Percentiles rank a stretch among this genome's conserved stretches.
These are phyloP conservation scores for Pleurotus ostreatus DNA, from an alignment of 768 basidiomycete species.

Conservation along the genomic window DNA sequence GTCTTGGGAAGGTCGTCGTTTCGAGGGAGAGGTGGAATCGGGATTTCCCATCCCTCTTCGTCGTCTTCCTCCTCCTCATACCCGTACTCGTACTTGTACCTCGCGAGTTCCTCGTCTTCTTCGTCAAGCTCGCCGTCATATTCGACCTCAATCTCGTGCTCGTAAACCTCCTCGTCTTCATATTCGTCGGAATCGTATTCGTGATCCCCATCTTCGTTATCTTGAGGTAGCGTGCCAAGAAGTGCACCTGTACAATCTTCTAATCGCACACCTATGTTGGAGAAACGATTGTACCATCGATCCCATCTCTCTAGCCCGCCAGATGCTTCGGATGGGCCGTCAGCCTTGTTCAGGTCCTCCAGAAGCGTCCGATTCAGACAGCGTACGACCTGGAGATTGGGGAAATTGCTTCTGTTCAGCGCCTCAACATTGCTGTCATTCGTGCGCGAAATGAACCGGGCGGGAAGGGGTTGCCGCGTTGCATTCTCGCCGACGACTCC, in stretches of 20 bases:
- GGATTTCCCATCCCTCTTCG: constrained; percentile 22
- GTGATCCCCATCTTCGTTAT: constrained; percentile 22
- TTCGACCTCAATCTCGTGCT: constrained; percentile 26
- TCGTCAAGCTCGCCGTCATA: constrained; percentile 21
- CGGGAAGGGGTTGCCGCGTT: constrained; percentile 36
- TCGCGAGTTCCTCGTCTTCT: constrained; percentile 25
- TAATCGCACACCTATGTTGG: constrained; percentile 46
- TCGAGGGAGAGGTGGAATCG: constrained; percentile 24
- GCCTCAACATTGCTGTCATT: constrained; percentile 68
- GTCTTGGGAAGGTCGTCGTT: constrained; percentile 23
- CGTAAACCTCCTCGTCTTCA: constrained; percentile 26
- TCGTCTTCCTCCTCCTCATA: constrained; percentile 26
- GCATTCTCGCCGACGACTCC: constrained; percentile 44
- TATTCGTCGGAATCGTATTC: constrained; percentile 22
- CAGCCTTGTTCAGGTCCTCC: constrained; percentile 50
- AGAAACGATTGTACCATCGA: constrained; percentile 60
- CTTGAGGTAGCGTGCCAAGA: constrained; percentile 48
- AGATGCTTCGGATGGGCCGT: constrained; percentile 39
- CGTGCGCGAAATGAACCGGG: constrained; percentile 42
- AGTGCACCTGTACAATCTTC: constrained; percentile 74
- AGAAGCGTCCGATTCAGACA: constrained; percentile 54
- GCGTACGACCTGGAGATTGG: constrained; percentile 54
- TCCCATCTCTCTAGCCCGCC: constrained; percentile 58
- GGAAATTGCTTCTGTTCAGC: constrained; percentile 52
- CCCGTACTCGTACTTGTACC: constrained; percentile 23